phyloP scores from a whole-genome alignment of 2,329 filamentous ascomycete species.

The Leptographium lundbergii region DNA sequence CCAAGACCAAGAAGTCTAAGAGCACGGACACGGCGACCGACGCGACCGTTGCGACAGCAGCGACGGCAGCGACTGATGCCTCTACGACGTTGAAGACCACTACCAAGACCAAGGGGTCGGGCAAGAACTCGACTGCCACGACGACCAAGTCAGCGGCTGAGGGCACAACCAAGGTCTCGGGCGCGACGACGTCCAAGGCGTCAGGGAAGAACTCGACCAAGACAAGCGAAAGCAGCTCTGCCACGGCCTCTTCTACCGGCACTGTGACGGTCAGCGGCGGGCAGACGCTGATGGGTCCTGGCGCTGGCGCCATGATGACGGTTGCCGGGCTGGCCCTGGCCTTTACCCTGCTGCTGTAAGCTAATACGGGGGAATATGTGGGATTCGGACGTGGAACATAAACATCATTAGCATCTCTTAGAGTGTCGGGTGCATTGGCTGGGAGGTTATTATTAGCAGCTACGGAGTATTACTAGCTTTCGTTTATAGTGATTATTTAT shows the following conservation, averaged over 20 bases:
- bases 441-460: not conserved
- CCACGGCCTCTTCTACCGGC: not conserved
- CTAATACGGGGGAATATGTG: not conserved
- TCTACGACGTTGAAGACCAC: not conserved
- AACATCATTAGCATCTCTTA: not conserved
- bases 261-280: constrained; percentile 3
- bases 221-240: not conserved
- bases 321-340: constrained; percentile 8
- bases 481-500: not conserved
- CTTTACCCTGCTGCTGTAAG: constrained; percentile 7
- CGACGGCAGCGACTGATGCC: not conserved
- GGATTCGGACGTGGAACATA: not conserved
- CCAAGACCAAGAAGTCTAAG: not conserved
- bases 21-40: not conserved
- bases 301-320: constrained; percentile 4
- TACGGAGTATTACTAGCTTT: not conserved
- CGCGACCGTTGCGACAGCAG: not conserved
- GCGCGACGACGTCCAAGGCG: not conserved
- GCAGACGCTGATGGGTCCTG: constrained; percentile 1
- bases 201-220: constrained; percentile 1
- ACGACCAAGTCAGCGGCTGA: not conserved
- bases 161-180: too few species aligned
- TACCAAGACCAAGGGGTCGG: not conserved
- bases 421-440: not conserved
- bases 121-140: not conserved